Evolutionary conservation across 106 monocot genomes (phyloP).

Genomic region (Allium sativum): DNA sequence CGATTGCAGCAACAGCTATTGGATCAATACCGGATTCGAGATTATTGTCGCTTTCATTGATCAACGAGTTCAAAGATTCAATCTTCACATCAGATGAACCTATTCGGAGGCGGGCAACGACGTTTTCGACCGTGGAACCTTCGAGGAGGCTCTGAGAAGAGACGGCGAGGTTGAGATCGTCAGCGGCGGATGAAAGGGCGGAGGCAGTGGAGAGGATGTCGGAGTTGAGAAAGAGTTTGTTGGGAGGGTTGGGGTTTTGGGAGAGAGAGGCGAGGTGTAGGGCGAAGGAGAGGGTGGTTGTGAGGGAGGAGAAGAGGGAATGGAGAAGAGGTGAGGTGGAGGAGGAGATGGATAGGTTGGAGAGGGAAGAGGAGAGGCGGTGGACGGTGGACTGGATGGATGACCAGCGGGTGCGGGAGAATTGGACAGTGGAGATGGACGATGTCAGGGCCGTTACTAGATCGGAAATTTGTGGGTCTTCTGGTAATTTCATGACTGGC

Average conservation of each 20-base stretch:
- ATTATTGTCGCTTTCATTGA: constrained; percentile 40
- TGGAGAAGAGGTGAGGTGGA: constrained; percentile 17
- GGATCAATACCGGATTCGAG: constrained; percentile 27
- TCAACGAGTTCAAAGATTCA: constrained; percentile 32
- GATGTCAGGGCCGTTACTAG: constrained; percentile 31
- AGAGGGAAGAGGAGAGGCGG: constrained; percentile 27
- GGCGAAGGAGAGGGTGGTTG: constrained; percentile 22
- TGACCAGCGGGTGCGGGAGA: constrained; percentile 43
- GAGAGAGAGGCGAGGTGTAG: constrained; percentile 37
- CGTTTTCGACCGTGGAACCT: constrained; percentile 14
- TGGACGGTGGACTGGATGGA: constrained; percentile 30
- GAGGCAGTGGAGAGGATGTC: constrained; percentile 35
- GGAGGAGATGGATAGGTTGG: constrained; percentile 8
- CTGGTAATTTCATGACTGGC: constrained; percentile 34
- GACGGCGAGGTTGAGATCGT: constrained; percentile 33
- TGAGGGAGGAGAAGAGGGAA: constrained; percentile 35
- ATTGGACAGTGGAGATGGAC: constrained; percentile 26
- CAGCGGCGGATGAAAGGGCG: constrained; percentile 36
- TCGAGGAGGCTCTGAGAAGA: constrained; percentile 17
- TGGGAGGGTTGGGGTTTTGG: constrained; percentile 23
- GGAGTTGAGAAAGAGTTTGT: constrained; percentile 57
- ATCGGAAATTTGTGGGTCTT: constrained; percentile 11
- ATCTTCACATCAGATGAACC: constrained; percentile 18
- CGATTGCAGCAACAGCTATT: constrained; percentile 34
- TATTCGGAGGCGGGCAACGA: constrained; percentile 54